Percentiles rank a stretch among this genome's conserved stretches.
These are phyloP conservation scores for Thalassiosira livingstoniorum DNA, from an alignment of 352 stramenopile genomes.

Conservation along the genomic window DNA sequence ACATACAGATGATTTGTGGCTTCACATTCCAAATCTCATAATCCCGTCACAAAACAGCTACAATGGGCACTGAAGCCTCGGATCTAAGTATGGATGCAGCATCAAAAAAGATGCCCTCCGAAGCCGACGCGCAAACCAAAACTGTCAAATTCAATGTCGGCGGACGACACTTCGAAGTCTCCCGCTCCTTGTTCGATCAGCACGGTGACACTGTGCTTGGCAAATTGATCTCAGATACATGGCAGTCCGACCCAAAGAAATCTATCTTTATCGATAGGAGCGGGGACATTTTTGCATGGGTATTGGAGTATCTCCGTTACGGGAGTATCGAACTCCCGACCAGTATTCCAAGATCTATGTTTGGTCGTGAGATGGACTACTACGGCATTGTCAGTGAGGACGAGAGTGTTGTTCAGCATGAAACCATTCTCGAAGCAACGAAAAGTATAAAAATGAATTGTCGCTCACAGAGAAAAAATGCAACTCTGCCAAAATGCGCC, in stretches of 20 bases:
- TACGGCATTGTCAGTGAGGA: background rate
- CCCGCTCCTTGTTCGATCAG: background rate
- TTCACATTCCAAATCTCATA: too few relatives aligned
- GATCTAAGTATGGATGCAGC: too few relatives aligned
- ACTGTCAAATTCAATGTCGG: conserved; percentile 8
- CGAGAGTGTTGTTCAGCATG: too few relatives aligned
- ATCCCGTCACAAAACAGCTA: too few relatives aligned
- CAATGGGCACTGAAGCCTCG: too few relatives aligned
- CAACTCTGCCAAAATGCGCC: too few relatives aligned
- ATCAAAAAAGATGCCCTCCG: too few relatives aligned
- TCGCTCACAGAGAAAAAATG: too few relatives aligned
- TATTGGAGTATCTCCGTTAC: conserved; percentile 6
- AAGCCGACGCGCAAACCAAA: background rate
- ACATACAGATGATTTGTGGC: too few relatives aligned
- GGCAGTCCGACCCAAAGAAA: background rate
- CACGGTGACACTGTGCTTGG: background rate
- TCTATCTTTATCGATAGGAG: conserved; percentile 1
- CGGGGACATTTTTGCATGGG: background rate
- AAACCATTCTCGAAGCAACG: too few relatives aligned
- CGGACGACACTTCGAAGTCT: background rate
- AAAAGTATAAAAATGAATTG: too few relatives aligned
- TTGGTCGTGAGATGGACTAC: conserved; percentile 3
- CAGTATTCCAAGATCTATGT: background rate
- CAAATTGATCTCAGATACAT: background rate
- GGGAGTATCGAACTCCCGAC: background rate